Conservation (phyloP, 2,329 filamentous ascomycete genomes). For the Tolypocladium tundrense region DNA sequence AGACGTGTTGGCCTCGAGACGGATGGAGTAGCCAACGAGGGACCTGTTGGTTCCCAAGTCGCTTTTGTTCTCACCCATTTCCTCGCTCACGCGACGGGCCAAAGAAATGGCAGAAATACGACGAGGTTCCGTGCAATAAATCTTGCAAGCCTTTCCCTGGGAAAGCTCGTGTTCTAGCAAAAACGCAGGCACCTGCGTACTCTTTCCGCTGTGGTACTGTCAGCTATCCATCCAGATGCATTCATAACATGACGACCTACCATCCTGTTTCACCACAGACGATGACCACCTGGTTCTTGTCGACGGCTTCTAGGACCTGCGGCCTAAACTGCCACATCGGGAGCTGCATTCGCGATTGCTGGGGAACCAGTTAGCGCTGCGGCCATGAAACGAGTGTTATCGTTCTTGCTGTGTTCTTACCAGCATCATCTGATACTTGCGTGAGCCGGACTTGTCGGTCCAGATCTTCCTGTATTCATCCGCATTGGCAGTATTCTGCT, state of each 20-base stretch:
- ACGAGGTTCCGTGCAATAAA: constrained; percentile 91
- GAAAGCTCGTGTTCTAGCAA: constrained; percentile 81
- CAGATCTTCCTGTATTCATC: constrained; percentile 49
- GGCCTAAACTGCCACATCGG: constrained; percentile 83
- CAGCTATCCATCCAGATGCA: constrained; percentile 7
- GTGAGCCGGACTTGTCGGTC: constrained; percentile 44
- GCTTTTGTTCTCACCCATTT: constrained; percentile 73
- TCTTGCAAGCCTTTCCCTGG: constrained; percentile 72
- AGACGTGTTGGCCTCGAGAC: constrained; percentile 78
- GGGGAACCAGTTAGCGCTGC: constrained; percentile 1
- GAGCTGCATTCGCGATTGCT: constrained; percentile 61
- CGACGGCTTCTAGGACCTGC: constrained; percentile 67
- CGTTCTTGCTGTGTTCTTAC: constrained; percentile 22
- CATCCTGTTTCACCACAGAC: constrained; percentile 95
- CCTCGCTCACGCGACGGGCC: constrained; percentile 85
- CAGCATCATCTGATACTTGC: constrained; percentile 70
- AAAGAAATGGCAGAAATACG: constrained; percentile 94
- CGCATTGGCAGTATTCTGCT: constrained; percentile 25
- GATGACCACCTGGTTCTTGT: constrained; percentile 76
- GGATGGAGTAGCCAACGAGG: constrained; percentile 87
- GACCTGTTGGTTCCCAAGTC: constrained; percentile 78
- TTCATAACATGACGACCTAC: constrained; percentile 21
- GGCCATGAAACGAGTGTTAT: not conserved
- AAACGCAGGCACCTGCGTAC: constrained; percentile 92
- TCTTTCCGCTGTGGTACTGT: constrained; percentile 59